Evolutionary conservation across 2,329 filamentous ascomycete genomes (phyloP), one percentile per base, ranked within the genome.

Genomic region (Cordyceps cateniannulata): DNA sequence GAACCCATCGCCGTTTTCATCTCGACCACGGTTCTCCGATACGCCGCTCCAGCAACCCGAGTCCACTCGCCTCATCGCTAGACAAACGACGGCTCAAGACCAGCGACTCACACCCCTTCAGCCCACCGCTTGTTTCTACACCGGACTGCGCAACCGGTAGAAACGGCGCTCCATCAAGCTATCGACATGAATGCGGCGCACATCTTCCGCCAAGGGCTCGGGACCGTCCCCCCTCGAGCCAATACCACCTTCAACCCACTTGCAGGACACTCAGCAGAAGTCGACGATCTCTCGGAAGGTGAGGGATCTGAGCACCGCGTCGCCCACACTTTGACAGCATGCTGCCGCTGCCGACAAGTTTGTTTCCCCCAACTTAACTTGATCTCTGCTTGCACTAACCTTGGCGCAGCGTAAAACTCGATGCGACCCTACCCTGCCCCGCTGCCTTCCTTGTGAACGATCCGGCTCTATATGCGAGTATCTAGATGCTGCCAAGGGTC

Each of bases 381-480:
- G 10, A 24, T 7, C 9, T 27, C 20, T 16, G 14, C 22, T 10
- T 24, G 59, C 64, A 50, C 52, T 22, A 57, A 29, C 59, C 20
- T 44, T 20, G 56, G 38, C 9, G 16, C 70, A 96, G 93, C 87
- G 93, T 69, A 99, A 99, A 81, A 98, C 93, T 42, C 84, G 92
- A 79, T 99, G 95, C 79, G 95, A 98, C 75, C 90, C 95, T 4
- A 90, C 90, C 16, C 84, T 99, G 24, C 95, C 95, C 45, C 89
- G 90, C 70, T 99, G 95, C 75, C 84, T 91, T 20, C 93, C 93
- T 24, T 99, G 95, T 77, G 92, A 97, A 76, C 85, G 93, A 67
- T 93, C 91, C 65, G 93, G 93, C 69, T 91, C 92, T 32, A 84
- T 86, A 63, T 99, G 95, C 82, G 93, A 97, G 71, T 99, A 98